A percentile compares a stretch with the other conserved stretches of the same genome.
These are phyloP conservation scores for Aspergillus niger DNA, from an alignment of 2,329 filamentous ascomycete genomes.

Conservation along the genomic window DNA sequence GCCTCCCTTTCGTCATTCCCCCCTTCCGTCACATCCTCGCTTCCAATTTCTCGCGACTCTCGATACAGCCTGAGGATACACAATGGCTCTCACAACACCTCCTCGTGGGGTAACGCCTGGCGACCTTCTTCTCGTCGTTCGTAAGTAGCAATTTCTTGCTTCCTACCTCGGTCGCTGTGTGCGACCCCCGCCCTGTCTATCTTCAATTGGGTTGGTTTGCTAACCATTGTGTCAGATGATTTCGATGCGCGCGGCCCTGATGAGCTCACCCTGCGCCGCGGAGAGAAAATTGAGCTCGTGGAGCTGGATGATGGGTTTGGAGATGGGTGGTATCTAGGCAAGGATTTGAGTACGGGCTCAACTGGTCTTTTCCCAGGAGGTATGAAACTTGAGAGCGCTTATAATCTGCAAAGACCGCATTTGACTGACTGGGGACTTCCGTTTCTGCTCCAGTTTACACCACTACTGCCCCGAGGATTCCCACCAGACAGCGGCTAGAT, in stretches of 20 bases:
- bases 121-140: conserved; percentile 48
- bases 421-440: conserved; percentile 1
- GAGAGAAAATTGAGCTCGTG: conserved; percentile 64
- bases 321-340: conserved; percentile 66
- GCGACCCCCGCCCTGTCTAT: conserved; percentile 1
- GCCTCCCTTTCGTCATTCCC: conserved; percentile 17
- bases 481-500: conserved; percentile 23
- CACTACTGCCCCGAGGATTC: conserved; percentile 28
- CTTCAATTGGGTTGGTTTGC: neutral
- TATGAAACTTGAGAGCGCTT: conserved; percentile 26
- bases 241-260: conserved; percentile 90
- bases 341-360: conserved; percentile 44
- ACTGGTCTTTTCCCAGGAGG: conserved; percentile 53
- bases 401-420: neutral
- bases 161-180: conserved; percentile 10
- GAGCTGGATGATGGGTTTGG: conserved; percentile 68
- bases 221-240: conserved; percentile 64
- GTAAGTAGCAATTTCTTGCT: conserved; percentile 38
- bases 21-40: conserved; percentile 13
- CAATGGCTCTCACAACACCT: conserved; percentile 38
- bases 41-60: conserved; percentile 1
- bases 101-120: conserved; percentile 43
- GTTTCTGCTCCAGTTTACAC: conserved; percentile 28
- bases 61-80: conserved; percentile 7
- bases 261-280: conserved; percentile 84